phyloP scores from a whole-genome alignment of 768 basidiomycete genomes.

The Lepiota subincarnata region DNA sequence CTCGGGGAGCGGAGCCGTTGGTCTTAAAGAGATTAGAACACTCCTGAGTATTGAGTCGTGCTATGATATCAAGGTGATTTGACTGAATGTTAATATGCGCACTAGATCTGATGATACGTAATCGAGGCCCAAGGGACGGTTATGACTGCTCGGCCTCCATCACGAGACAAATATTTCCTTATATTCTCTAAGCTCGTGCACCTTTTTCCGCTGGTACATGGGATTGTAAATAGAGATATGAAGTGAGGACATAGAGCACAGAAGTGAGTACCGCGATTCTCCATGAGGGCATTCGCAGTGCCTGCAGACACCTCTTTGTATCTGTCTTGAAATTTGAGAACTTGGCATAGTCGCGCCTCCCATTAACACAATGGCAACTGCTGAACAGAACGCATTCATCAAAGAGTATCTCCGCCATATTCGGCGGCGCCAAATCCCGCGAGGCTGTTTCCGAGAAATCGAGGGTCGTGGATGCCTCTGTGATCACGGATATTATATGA shows the following conservation, averaged over 20 bases:
- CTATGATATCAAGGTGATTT: no score
- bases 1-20: no score
- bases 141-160: constrained; percentile 7
- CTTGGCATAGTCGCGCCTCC: constrained; percentile 9
- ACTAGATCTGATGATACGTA: constrained; percentile 7
- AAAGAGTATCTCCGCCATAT: constrained; percentile 14
- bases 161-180: constrained; percentile 3
- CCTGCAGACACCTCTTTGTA: constrained; percentile 17
- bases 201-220: no score
- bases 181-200: constrained; percentile 4
- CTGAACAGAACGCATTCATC: constrained; percentile 14
- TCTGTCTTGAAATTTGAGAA: constrained; percentile 14
- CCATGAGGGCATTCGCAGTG: constrained; percentile 17
- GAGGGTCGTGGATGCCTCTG: constrained; percentile 34
- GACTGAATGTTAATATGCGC: no score
- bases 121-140: constrained; percentile 8
- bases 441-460: constrained; percentile 28
- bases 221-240: not conserved
- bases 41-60: no score
- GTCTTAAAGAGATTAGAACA: no score
- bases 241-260: constrained; percentile 12
- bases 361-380: not conserved
- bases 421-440: constrained; percentile 28
- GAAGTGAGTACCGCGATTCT: constrained; percentile 13
- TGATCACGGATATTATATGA: constrained; percentile 20